These are phyloP conservation scores for Heterobasidion occidentale DNA, from an alignment of 1,284 basidiomycete genomes.

Conservation along the genomic window DNA sequence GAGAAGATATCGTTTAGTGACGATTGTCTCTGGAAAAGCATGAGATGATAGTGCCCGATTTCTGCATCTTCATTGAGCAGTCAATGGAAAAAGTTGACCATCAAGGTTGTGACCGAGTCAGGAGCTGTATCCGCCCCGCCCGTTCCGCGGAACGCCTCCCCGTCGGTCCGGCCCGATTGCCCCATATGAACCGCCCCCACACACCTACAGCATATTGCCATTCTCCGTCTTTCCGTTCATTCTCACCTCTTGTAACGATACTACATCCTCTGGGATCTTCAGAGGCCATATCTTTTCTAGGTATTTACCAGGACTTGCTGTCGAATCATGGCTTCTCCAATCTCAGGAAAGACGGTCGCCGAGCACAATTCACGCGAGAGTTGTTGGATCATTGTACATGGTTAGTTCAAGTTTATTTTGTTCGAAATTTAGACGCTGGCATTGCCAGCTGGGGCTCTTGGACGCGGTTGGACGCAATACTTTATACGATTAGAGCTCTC, in stretches of 20 bases:
- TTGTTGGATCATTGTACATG: slow-evolving; percentile 74
- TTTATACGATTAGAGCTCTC: neutral
- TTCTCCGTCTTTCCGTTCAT: too few relatives aligned
- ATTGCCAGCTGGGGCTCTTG: slow-evolving; percentile 2
- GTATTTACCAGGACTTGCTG: neutral
- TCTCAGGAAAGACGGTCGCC: slow-evolving; percentile 57
- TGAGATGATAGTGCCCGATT: too few relatives aligned
- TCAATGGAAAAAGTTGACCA: too few relatives aligned
- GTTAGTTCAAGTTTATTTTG: slow-evolving; percentile 21
- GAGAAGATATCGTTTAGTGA: too few relatives aligned
- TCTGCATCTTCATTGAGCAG: too few relatives aligned
- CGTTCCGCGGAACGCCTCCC: neutral
- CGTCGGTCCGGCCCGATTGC: neutral
- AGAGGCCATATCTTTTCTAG: too few relatives aligned
- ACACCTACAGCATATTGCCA: neutral
- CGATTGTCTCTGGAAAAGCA: too few relatives aligned
- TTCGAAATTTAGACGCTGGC: slow-evolving; percentile 4
- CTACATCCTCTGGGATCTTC: too few relatives aligned
- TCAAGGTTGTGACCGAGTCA: neutral
- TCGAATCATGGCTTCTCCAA: neutral
- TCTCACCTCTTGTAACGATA: too few relatives aligned
- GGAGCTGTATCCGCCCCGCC: neutral
- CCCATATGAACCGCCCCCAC: neutral
- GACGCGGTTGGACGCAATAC: neutral
- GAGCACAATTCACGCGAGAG: slow-evolving; percentile 63